Evolutionary conservation across 2,329 filamentous ascomycete genomes (phyloP), one percentile per base, ranked within the genome.

Genomic region (Rutstroemia sp.): DNA sequence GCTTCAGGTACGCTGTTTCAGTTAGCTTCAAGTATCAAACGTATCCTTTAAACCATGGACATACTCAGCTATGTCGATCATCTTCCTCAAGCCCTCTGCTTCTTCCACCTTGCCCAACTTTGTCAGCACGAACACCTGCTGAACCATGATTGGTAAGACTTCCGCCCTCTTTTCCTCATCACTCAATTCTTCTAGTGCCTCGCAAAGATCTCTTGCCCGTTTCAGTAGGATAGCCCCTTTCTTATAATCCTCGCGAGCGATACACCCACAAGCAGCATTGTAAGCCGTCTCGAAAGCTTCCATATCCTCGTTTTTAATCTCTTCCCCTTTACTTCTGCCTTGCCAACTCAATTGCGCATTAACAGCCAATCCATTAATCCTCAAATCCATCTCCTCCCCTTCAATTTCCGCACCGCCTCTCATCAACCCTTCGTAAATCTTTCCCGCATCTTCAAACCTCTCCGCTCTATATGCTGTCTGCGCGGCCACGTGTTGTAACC

Each of bases 281-380:
- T 89, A 95, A 10, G 87, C 85, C 25, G 87, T 85, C 73, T 94
- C 89, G 64, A 94, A 94, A 2, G 85, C 81, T 60, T 91, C 87
- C 25, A 87, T 72, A 64, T 88, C 82, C 58, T 84, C 82, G 62
- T 64, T 64, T 48, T 59, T 66, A 27, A 55, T 39, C 30, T 66
- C 67, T 38, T 69, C 58, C 45, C 62, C 62, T 39, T 67, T 60
- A 1, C 65, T 66, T 45, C 64, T 73, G 4, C 82, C 83, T 50
- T 80, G 74, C 87, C 87, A 92, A 60, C 85, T 78, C 12, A 88
- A 73, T 71, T 94, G 89, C 16, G 88, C 86, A 64, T 84, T 78
- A 4, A 83, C 78, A 2, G 89, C 89, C 5, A 83, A 76, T n/a
- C 78, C 75, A 66, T 95, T 95, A 73, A 94, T 91, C 53, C 77